Base-by-base conservation (phyloP, 2,329 filamentous ascomycete species). In the Arthrobotrys sinensis region DNA sequence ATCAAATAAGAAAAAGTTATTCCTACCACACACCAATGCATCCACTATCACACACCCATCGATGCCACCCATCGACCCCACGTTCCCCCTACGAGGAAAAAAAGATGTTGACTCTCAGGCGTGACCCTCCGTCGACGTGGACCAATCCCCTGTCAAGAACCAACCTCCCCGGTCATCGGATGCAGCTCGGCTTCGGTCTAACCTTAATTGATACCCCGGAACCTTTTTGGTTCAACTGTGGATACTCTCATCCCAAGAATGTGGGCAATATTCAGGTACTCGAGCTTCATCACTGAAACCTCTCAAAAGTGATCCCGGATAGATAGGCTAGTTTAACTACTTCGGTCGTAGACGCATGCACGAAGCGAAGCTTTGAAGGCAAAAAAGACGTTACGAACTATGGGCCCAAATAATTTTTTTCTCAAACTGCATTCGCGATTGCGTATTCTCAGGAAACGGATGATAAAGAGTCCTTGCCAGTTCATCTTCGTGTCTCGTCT, bases 131-230 rank as follows among this genome's bases (percentile, higher is more conserved):
- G 72, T 70, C 72, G 72, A 77, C 72, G 72, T 77, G 72, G 72
- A 77, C 72, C 72, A 77, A 77, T 77, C 72, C 66, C 72, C 57
- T 60, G 65, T 34, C 72, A 65, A 40, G 55, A 53, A 48, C 64
- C 50, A 64, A 60, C 55, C 55, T 57, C 55, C 55, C 72, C 65
- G 45, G 65, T 36, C 65, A 40, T 75, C 63, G 70, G 62, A 57
- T 73, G 70, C 70, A 34, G 46, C 40, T 63, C 72, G 65, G 72
- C 60, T 72, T 77, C 66, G 65, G 48, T 70, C 72, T 69, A 70
- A 70, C 65, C 72, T 77, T 75, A 75, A 67, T 75, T 63, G 63
- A 67, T 75, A 75, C 70, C 52, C 70, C 63, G n/a, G 70, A 75
- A 75, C 70, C 63, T 46, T 68, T 68, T 55, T 46, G 60, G 45